phyloP scores from a whole-genome alignment of 768 basidiomycete species.

The Lentinula lateritia region DNA sequence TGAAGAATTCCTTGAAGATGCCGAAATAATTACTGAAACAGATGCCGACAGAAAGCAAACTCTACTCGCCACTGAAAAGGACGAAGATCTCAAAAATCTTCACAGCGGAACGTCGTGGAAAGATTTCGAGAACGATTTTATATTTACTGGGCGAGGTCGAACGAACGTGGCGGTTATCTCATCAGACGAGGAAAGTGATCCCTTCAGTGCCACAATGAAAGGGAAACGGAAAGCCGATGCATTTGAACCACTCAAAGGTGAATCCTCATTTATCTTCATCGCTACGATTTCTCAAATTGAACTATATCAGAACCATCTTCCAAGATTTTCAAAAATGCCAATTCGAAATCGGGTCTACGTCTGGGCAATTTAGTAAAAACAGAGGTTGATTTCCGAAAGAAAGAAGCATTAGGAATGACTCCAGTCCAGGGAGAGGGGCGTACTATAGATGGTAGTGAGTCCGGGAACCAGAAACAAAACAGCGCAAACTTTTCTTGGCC shows the following conservation, averaged over 20 bases:
- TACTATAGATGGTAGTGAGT: constrained; percentile 14
- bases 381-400: constrained; percentile 40
- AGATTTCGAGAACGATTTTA: constrained; percentile 47
- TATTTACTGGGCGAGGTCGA: constrained; percentile 24
- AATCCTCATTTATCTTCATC: not conserved
- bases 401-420: constrained; percentile 38
- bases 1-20: constrained; percentile 24
- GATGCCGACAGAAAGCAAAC: constrained; percentile 45
- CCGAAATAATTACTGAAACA: constrained; percentile 33
- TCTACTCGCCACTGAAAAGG: constrained; percentile 40
- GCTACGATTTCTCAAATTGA: not conserved
- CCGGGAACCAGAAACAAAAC: not conserved
- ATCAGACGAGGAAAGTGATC: constrained; percentile 6
- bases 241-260: not conserved
- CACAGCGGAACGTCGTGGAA: constrained; percentile 28
- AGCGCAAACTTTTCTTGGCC: constrained; percentile 23
- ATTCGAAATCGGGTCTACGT: constrained; percentile 9
- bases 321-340: not conserved
- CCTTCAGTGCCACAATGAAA: not conserved
- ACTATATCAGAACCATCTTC: not conserved
- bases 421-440: constrained; percentile 17
- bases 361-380: constrained; percentile 32
- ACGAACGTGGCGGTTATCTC: constrained; percentile 24
- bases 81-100: constrained; percentile 33
- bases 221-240: not conserved